A percentile compares a stretch with the other conserved stretches of the same genome.
phyloP scores from a whole-genome alignment of 2,329 filamentous ascomycete genomes.

The Diaporthe ilicicola region DNA sequence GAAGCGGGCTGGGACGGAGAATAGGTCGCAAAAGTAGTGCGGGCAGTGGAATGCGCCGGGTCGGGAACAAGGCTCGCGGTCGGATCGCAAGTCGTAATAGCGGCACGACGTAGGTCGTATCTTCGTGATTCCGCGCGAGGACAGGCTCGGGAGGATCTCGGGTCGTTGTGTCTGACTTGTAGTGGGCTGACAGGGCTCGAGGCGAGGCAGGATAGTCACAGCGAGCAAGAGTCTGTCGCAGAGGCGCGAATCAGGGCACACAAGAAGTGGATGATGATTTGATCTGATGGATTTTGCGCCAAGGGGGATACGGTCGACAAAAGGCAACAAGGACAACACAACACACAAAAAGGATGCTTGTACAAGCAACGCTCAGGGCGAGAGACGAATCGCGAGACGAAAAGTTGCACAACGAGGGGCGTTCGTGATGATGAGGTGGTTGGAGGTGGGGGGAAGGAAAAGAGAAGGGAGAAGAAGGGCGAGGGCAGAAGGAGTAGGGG shows the following conservation, averaged over 20 bases:
- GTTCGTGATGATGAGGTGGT: constrained; percentile 15
- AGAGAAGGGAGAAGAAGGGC: constrained; percentile 25
- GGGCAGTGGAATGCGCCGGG: constrained; percentile 15
- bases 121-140: constrained; percentile 23
- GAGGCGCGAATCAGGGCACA: constrained; percentile 23
- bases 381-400: constrained; percentile 28
- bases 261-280: constrained; percentile 25
- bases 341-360: constrained; percentile 32
- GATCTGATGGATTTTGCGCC: constrained; percentile 26
- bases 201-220: constrained; percentile 5
- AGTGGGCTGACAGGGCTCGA: not conserved
- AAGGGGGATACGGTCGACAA: constrained; percentile 20
- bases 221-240: constrained; percentile 13
- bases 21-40: constrained; percentile 9
- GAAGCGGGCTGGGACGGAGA: not conserved
- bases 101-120: constrained; percentile 15
- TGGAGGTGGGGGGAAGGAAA: constrained; percentile 1
- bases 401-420: constrained; percentile 27
- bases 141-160: constrained; percentile 1
- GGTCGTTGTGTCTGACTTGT: constrained; percentile 2
- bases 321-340: constrained; percentile 15
- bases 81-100: constrained; percentile 24
- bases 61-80: constrained; percentile 17
- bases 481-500: constrained; percentile 19
- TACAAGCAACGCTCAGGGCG: constrained; percentile 33